These are phyloP conservation scores for Ganoderma boninense DNA, from an alignment of 1,284 basidiomycete genomes.

Conservation along the genomic window DNA sequence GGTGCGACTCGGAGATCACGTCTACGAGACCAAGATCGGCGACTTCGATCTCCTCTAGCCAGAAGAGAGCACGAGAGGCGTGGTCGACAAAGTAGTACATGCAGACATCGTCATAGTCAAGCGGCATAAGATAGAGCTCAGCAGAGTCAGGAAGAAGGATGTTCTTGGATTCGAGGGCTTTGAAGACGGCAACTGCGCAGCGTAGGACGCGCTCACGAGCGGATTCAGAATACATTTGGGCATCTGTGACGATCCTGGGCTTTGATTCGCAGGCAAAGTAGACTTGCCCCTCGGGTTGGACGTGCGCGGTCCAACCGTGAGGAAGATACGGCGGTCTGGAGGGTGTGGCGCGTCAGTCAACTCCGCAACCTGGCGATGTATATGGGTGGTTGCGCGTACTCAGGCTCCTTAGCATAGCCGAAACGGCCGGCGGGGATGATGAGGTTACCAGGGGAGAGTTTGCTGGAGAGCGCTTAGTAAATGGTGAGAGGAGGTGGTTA, in stretches of 20 bases:
- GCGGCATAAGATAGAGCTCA: slow-evolving; percentile 36
- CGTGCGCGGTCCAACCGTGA: slow-evolving; percentile 29
- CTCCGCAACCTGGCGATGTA: neutral
- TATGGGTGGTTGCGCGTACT: slow-evolving; percentile 21
- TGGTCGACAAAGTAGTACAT: slow-evolving; percentile 44
- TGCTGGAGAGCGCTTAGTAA: neutral
- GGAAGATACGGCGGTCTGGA: slow-evolving; percentile 38
- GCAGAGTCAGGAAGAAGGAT: slow-evolving; percentile 29
- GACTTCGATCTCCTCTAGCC: slow-evolving; percentile 36
- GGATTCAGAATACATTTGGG: slow-evolving; percentile 26
- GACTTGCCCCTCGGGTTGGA: slow-evolving; percentile 41
- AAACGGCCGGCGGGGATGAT: slow-evolving; percentile 28
- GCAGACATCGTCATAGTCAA: slow-evolving; percentile 32
- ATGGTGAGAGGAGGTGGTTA: neutral
- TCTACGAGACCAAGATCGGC: neutral
- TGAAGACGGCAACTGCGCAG: slow-evolving; percentile 26
- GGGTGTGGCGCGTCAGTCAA: neutral
- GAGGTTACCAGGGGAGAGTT: slow-evolving; percentile 15
- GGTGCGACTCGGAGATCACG: slow-evolving; percentile 36
- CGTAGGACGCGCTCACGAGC: slow-evolving; percentile 26
- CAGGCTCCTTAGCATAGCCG: slow-evolving; percentile 25
- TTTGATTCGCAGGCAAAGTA: slow-evolving; percentile 34
- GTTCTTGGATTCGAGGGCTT: slow-evolving; percentile 19
- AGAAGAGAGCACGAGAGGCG: slow-evolving; percentile 34
- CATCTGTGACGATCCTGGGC: slow-evolving; percentile 37